Conservation (phyloP, 352 stramenopile species). For the Globisporangium heterothallicum region DNA sequence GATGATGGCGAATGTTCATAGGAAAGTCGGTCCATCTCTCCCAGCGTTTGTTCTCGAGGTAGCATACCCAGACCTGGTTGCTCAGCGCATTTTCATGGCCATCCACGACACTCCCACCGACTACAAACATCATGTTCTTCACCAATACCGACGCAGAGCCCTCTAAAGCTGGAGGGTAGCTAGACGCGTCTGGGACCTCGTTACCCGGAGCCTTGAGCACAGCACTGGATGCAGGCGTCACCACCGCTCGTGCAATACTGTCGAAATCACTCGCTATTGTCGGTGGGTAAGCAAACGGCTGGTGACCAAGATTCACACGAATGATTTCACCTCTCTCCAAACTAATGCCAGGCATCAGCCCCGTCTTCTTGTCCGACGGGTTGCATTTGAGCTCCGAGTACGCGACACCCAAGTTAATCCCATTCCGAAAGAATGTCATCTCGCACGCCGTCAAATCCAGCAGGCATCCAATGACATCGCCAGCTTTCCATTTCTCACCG, state of each 20-base stretch:
- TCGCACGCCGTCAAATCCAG: conserved; percentile 75
- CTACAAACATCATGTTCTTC: conserved; percentile 64
- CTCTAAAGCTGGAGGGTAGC: conserved; percentile 31
- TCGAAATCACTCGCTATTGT: conserved; percentile 59
- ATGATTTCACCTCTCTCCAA: conserved; percentile 86
- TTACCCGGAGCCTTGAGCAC: conserved; percentile 21
- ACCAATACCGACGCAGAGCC: conserved; percentile 55
- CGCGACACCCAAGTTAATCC: conserved; percentile 73
- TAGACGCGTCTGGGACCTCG: conserved; percentile 3
- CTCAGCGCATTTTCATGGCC: conserved; percentile 3
- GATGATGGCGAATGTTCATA: conserved; percentile 73
- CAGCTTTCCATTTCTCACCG: conserved; percentile 88
- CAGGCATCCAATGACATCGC: conserved; percentile 89
- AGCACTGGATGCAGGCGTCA: conserved; percentile 31
- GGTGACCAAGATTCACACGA: conserved; percentile 77
- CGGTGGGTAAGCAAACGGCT: conserved; percentile 70
- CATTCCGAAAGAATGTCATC: conserved; percentile 89
- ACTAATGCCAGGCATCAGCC: conserved; percentile 84
- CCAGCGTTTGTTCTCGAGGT: conserved; percentile 47
- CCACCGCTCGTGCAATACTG: conserved; percentile 53
- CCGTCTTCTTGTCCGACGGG: conserved; percentile 37
- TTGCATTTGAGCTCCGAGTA: conserved; percentile 66
- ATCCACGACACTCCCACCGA: conserved; percentile 45
- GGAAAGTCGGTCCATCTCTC: conserved; percentile 79
- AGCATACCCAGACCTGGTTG: conserved; percentile 64